A percentile compares a stretch with the other conserved stretches of the same genome.
These are phyloP conservation scores for Silene uniflora DNA, from an alignment of 148 eudicot genomes.

Conservation along the genomic window DNA sequence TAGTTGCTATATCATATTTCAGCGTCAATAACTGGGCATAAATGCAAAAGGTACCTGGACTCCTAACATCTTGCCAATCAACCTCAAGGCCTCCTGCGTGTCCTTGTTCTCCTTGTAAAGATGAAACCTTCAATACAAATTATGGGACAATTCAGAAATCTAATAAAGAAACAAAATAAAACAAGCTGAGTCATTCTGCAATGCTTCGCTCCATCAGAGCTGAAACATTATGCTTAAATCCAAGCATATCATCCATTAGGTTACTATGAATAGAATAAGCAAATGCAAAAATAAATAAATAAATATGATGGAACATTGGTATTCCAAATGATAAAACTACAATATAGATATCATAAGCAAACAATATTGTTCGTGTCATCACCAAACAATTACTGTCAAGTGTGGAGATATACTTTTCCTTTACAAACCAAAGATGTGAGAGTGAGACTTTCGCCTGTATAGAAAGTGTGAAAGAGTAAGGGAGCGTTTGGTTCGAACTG, in stretches of 20 bases:
- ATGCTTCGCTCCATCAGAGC: neutral
- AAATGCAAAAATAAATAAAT: neutral
- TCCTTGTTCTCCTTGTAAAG: constrained; percentile 99
- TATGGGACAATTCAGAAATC: constrained; percentile 13
- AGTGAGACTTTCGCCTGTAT: neutral
- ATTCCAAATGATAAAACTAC: neutral
- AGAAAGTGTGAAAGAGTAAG: neutral
- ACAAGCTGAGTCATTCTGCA: neutral
- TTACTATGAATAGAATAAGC: neutral
- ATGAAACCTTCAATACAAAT: constrained; percentile 59
- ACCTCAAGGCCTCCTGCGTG: constrained; percentile 82
- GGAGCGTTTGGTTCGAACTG: too few species aligned
- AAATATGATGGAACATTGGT: neutral
- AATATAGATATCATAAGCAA: neutral
- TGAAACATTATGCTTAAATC: neutral
- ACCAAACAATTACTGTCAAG: too few species aligned
- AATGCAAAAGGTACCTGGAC: constrained; percentile 47
- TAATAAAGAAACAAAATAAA: neutral
- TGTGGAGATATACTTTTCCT: neutral
- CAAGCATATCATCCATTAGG: neutral
- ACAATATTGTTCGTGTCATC: neutral
- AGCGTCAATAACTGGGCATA: neutral
- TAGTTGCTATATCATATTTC: neutral
- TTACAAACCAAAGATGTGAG: neutral
- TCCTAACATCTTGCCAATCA: constrained; percentile 95